A percentile compares a stretch with the other conserved stretches of the same genome.
phyloP scores from a whole-genome alignment of 352 stramenopile genomes.

The Paralagenidium karlingii region DNA sequence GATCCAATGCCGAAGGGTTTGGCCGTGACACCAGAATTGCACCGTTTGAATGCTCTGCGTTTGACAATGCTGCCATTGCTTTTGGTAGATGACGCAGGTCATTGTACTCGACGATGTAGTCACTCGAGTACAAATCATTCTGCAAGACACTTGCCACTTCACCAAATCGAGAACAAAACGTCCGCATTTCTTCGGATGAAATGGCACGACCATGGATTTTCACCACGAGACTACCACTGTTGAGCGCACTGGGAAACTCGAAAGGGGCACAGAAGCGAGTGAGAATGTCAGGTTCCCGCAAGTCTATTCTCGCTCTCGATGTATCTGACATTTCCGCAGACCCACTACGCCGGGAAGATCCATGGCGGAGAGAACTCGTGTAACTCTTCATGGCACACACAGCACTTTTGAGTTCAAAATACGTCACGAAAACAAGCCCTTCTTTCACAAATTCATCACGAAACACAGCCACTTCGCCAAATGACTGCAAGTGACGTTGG shows the following conservation, averaged over 20 bases:
- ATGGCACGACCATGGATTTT: conserved; percentile 14
- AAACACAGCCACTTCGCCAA: conserved; percentile 35
- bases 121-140: conserved; percentile 19
- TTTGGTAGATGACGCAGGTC: conserved; percentile 34
- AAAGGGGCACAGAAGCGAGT: conserved; percentile 64
- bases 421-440: conserved; percentile 64
- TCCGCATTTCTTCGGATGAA: conserved; percentile 25
- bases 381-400: conserved; percentile 33
- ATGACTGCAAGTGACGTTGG: conserved; percentile 47
- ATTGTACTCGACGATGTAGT: conserved; percentile 67
- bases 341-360: no score
- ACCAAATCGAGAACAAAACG: conserved; percentile 53
- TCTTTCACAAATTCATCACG: conserved; percentile 29
- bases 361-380: no score
- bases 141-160: conserved; percentile 64
- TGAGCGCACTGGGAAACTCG: conserved; percentile 43
- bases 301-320: no score
- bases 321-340: no score
- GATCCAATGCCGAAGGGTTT: conserved; percentile 35
- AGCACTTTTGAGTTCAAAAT: conserved; percentile 54
- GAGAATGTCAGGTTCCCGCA: no score
- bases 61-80: conserved; percentile 24
- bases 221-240: conserved; percentile 47
- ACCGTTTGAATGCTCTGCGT: conserved; percentile 17
- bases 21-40: conserved; percentile 31